Base-by-base conservation (phyloP, 2,329 filamentous ascomycete species). In the Dothideomycetidae sp. region DNA sequence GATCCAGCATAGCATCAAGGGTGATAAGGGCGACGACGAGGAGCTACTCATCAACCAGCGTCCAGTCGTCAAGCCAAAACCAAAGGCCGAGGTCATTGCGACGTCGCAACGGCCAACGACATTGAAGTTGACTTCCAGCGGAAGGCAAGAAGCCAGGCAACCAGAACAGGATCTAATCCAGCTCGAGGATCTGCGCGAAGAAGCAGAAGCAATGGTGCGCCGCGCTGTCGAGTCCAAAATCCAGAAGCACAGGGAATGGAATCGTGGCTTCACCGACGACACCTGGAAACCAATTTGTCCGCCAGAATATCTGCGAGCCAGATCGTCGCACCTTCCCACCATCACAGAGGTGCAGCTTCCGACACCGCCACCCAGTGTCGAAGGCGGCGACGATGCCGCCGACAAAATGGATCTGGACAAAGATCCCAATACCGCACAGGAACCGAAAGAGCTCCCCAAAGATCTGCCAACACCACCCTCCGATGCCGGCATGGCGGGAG, bases 1-100 rank as follows among this genome's bases (percentile, higher is more conserved):
- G 68, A 68, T 82, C 53, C 81, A 81, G 52, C 72, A 94, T 46
- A 77, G 79, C 50, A 88, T 96, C 66, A 47, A 53, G 31, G 78
- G 75, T 48, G 82, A 93, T 51, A 92, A 90, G 62, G 78, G 75
- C 48, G 82, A 93, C 52, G 90, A 96, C 52, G 88, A 96, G 51
- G 85, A 94, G 56, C 71, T 93, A 26, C 61, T 68, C 52, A 78
- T 93, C 63, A 92, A 93, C 62, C 82, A 90, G 58, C 93, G 90
- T 73, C 56, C 57, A 34, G 49, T 54, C 23, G 50, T 51, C 19
- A 57, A 61, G 44, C 49, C 46, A 68, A 81, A 59, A 70, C 73
- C 50, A 64, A 74, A 53, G 63, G 50, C 53, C 12, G 56, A 73
- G 14, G 31, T 33, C 41, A n/a, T 26, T n/a, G 70, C 70, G 44